Evolutionary conservation across 805 yeast genomes (phyloP).

Genomic region (Candida yuanshanica): DNA sequence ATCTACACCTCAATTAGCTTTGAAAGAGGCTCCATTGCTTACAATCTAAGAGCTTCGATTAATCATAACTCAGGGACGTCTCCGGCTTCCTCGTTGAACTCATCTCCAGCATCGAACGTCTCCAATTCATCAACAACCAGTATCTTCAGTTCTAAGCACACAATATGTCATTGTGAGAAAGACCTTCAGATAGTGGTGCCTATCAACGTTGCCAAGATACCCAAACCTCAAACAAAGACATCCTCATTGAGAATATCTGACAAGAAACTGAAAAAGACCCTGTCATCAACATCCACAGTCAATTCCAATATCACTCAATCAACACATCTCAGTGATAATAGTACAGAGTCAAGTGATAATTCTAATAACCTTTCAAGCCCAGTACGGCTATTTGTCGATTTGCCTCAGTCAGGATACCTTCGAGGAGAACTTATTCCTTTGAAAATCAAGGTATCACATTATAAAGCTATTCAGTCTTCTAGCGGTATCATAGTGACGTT

Average conservation of each 20-base stretch:
- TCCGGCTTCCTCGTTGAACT: slow-evolving; percentile 12
- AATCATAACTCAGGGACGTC: slow-evolving; percentile 18
- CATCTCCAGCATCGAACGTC: slow-evolving; percentile 18
- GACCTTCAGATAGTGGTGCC: slow-evolving; percentile 62
- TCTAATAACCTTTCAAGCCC: slow-evolving; percentile 13
- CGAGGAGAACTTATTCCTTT: slow-evolving; percentile 80
- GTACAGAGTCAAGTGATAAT: slow-evolving; percentile 14
- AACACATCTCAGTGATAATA: slow-evolving; percentile 16
- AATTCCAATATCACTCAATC: slow-evolving; percentile 25
- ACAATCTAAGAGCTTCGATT: slow-evolving; percentile 46
- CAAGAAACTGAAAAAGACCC: slow-evolving; percentile 32
- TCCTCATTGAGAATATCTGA: slow-evolving; percentile 55
- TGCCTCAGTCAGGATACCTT: slow-evolving; percentile 63
- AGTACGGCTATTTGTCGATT: slow-evolving; percentile 37
- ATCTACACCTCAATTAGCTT: slow-evolving; percentile 72
- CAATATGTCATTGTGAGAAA: slow-evolving; percentile 46
- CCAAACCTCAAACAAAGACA: slow-evolving; percentile 61
- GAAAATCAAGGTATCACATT: slow-evolving; percentile 59
- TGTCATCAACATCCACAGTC: slow-evolving; percentile 37
- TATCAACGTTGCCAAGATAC: slow-evolving; percentile 61
- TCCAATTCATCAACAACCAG: slow-evolving; percentile 15
- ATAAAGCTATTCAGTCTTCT: slow-evolving; percentile 61
- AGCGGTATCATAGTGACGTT: slow-evolving; percentile 75
- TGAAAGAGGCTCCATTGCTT: slow-evolving; percentile 79
- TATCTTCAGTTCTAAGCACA: slow-evolving; percentile 16